Evolutionary conservation across 2,329 filamentous ascomycete genomes (phyloP), one percentile per base, ranked within the genome.

Genomic region (Fusarium chlamydosporum): DNA sequence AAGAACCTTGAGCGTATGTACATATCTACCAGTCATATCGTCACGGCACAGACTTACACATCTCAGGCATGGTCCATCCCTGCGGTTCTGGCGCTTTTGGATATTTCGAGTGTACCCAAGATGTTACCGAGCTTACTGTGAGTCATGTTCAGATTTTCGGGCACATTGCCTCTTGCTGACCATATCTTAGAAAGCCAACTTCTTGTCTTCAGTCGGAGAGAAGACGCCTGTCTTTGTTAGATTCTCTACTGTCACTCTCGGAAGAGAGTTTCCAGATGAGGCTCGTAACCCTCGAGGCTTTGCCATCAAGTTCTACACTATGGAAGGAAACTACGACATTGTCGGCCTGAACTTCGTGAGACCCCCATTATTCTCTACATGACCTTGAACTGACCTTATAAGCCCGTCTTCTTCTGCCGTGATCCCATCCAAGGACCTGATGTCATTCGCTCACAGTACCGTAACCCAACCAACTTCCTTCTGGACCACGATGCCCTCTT

Each of bases 341-440:
- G 40, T 59, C 5, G 56, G 56, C 1, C 40, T 29, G 4, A 60
- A 53, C 12, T 60, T 61, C 2, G 58, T 61, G n/a, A 27, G 37
- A 12, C 1, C 6, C n/a, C 7, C 10, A 9, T 7, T 11, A 12
- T 13, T 13, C 7, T 4, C 4, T 6, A 23, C 4, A 29, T 35
- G 3, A 16, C 1, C 7, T 8, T 20, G 9, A 23, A 9, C 31
- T 51, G 9, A 53, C 13, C 3, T 2, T 4, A 1, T 2, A 16
- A 61, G 55, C 55, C 55, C 6, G 20, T 53, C 3, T 46, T 61
- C 45, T 61, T 61, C 12, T 61, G 58, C 7, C 58, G 56, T 18
- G 56, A 53, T 20, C 58, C 56, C 5, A 61, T 61, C 1, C 58
- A 61, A 13, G 40, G 45, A 41, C 56, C 56, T 15, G 58, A 61